Percentiles rank a stretch among this genome's conserved stretches.
Evolutionary conservation across 768 basidiomycete genomes (phyloP).

Genomic region (Termitomyces bulborhizus): DNA sequence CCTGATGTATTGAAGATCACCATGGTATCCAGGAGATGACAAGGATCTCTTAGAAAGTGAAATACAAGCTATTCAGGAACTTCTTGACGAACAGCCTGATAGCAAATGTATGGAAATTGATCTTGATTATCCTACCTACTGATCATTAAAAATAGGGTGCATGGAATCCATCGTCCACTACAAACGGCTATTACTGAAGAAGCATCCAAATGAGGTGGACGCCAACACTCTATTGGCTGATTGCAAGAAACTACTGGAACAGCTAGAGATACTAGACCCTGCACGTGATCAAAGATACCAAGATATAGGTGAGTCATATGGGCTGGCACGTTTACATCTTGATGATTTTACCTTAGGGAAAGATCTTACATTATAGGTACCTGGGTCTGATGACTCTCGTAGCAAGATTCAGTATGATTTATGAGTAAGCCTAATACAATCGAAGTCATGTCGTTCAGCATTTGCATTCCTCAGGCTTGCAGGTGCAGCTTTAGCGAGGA

Average conservation of each 20-base stretch:
- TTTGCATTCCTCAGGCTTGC: conserved; percentile 61
- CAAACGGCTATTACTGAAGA: conserved; percentile 57
- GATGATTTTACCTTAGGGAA: not conserved
- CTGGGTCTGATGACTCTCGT: not conserved
- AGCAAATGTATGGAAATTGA: conserved; percentile 68
- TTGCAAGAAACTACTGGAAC: conserved; percentile 39
- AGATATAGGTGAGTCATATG: conserved; percentile 44
- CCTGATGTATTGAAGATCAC: not conserved
- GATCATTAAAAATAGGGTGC: conserved; percentile 59
- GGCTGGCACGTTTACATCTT: not conserved
- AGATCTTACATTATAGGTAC: not conserved
- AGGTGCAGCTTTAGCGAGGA: conserved; percentile 38
- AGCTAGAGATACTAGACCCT: conserved; percentile 45
- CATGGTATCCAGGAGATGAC: conserved; percentile 45
- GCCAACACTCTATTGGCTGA: conserved; percentile 15
- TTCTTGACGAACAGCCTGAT: conserved; percentile 85
- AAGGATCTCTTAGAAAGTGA: conserved; percentile 61
- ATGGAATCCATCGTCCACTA: conserved; percentile 90
- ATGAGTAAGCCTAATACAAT: not conserved
- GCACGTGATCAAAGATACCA: conserved; percentile 61
- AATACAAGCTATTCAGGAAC: conserved; percentile 71
- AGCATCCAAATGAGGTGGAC: conserved; percentile 25
- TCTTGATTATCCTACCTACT: not conserved
- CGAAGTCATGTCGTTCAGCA: conserved; percentile 33
- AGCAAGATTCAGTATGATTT: no score